phyloP scores from a whole-genome alignment of 805 yeast species.

The Candida tammaniensis region DNA sequence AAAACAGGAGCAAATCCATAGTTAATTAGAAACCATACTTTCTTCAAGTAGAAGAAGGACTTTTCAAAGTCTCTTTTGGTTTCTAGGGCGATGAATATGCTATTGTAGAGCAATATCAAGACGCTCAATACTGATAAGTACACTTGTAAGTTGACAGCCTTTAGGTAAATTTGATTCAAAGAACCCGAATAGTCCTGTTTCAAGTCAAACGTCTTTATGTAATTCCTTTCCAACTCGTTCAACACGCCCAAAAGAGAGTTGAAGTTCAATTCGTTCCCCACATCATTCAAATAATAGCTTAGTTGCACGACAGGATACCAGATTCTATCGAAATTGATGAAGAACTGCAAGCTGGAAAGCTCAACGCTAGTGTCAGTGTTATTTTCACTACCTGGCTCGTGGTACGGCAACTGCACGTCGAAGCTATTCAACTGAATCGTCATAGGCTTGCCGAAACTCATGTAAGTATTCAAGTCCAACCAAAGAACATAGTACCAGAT shows the following conservation, averaged over 20 bases:
- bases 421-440: background rate
- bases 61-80: background rate
- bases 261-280: background rate
- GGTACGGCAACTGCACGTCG: background rate
- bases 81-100: background rate
- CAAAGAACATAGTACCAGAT: slow-evolving; percentile 6
- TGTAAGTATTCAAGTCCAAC: slow-evolving; percentile 1
- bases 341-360: background rate
- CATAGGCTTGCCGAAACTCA: background rate
- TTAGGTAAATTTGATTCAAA: too few species aligned
- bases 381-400: slow-evolving; percentile 5
- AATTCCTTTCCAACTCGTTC: background rate
- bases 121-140: slow-evolving; percentile 2
- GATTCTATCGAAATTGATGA: background rate
- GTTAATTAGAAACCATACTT: background rate
- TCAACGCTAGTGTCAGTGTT: slow-evolving; percentile 1
- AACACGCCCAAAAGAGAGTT: background rate
- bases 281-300: background rate
- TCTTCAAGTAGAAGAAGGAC: slow-evolving; percentile 3
- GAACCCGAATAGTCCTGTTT: too few species aligned
- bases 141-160: background rate
- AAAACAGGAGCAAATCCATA: slow-evolving; percentile 1
- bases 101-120: slow-evolving; percentile 1
- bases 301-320: slow-evolving; percentile 5
- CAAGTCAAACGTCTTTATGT: background rate